phyloP scores from a whole-genome alignment of 176 grass and related monocot species.

The Eragrostis curvula region DNA sequence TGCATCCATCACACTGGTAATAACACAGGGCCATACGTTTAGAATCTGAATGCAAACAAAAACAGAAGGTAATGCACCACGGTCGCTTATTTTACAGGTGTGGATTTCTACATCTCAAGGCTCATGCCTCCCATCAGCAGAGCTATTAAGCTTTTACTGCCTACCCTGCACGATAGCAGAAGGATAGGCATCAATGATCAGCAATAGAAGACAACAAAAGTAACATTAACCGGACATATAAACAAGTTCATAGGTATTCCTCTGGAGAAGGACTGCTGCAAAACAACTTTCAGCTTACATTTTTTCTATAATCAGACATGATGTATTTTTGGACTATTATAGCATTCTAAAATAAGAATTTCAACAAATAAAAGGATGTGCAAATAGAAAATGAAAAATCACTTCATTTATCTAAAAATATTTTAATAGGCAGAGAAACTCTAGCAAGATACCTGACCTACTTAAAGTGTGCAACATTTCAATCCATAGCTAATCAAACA shows the following conservation, averaged over 20 bases:
- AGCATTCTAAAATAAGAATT: not conserved
- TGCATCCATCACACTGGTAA: not conserved
- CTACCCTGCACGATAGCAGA: slow-evolving; percentile 43
- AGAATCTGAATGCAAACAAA: slow-evolving; percentile 6
- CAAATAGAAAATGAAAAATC: not conserved
- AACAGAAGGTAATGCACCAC: not conserved
- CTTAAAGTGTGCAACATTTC: not conserved
- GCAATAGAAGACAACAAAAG: not conserved
- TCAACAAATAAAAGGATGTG: not conserved
- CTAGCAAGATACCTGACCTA: not conserved
- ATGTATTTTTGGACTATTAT: not conserved
- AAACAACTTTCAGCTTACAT: not conserved
- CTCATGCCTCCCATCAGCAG: not conserved
- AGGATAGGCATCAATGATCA: not conserved
- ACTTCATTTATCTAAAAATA: not conserved
- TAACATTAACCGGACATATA: not conserved
- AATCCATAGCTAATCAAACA: not conserved
- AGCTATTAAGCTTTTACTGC: slow-evolving; percentile 34
- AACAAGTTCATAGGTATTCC: not conserved
- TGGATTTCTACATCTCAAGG: slow-evolving; percentile 34
- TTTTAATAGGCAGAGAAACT: not conserved
- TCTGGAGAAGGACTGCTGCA: not conserved
- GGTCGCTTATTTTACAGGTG: slow-evolving; percentile 53
- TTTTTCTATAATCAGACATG: not conserved
- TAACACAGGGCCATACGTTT: not conserved